These are phyloP conservation scores for Aspergillus cejpii DNA, from an alignment of 2,329 filamentous ascomycete genomes.

Conservation along the genomic window DNA sequence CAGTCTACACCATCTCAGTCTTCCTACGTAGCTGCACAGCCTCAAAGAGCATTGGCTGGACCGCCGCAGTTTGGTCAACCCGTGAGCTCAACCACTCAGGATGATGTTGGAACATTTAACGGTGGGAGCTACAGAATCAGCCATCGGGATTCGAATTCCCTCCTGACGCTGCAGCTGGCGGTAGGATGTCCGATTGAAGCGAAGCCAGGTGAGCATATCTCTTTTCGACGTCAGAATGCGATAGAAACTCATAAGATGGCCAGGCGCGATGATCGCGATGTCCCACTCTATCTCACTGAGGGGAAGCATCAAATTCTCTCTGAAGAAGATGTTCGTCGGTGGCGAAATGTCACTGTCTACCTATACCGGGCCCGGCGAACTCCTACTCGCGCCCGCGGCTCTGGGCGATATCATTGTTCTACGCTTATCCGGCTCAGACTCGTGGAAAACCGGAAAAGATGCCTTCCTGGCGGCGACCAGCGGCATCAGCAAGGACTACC, in stretches of 20 bases:
- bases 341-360: slow-evolving; percentile 71
- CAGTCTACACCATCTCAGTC: slow-evolving; percentile 1
- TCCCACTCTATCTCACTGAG: slow-evolving; percentile 77
- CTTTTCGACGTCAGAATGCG: neutral
- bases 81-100: slow-evolving; percentile 54
- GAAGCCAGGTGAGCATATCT: slow-evolving; percentile 58
- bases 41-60: slow-evolving; percentile 34
- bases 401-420: slow-evolving; percentile 83
- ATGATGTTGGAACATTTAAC: slow-evolving; percentile 95
- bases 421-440: slow-evolving; percentile 57
- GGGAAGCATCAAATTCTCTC: slow-evolving; percentile 73
- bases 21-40: slow-evolving; percentile 10
- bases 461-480: slow-evolving; percentile 79
- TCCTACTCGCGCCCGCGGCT: slow-evolving; percentile 71
- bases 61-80: slow-evolving; percentile 52
- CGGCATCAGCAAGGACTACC: slow-evolving; percentile 80
- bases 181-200: slow-evolving; percentile 76
- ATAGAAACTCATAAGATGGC: neutral
- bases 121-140: slow-evolving; percentile 90
- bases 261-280: slow-evolving; percentile 91
- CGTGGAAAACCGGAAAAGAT: slow-evolving; percentile 82
- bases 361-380: slow-evolving; percentile 83
- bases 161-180: slow-evolving; percentile 81
- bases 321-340: slow-evolving; percentile 84
- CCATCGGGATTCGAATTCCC: slow-evolving; percentile 83